phyloP scores from a whole-genome alignment of 202 grass and related monocot genomes.

The Cymbopogon flexuosus region DNA sequence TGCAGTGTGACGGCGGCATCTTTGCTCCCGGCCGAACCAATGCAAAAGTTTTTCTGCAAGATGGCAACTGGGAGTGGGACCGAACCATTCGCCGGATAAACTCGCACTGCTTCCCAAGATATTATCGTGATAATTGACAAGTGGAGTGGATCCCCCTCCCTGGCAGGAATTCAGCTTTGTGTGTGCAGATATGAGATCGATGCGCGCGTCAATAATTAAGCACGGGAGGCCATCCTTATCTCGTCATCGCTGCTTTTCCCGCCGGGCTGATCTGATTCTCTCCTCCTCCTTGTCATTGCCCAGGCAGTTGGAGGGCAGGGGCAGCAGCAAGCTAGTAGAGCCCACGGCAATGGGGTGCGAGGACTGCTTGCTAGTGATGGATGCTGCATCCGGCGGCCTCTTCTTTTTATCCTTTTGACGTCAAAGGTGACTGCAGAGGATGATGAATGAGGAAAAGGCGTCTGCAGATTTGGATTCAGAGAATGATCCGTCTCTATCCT shows the following conservation, averaged over 20 bases:
- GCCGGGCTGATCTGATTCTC: neutral
- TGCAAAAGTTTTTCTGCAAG: neutral
- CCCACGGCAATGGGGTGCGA: neutral
- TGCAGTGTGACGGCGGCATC: neutral
- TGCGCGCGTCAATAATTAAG: slow-evolving; percentile 30
- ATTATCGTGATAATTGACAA: neutral
- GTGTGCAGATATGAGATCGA: neutral
- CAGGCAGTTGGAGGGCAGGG: neutral
- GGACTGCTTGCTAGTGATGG: neutral
- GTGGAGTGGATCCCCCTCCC: neutral
- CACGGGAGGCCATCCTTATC: slow-evolving; percentile 31
- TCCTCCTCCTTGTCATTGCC: neutral
- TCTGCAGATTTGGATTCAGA: neutral
- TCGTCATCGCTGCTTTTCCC: neutral
- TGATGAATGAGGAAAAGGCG: neutral
- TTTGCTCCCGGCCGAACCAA: neutral
- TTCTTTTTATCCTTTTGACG: slow-evolving; percentile 23
- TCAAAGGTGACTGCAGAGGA: slow-evolving; percentile 9
- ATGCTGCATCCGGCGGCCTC: neutral
- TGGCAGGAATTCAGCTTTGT: too few relatives aligned
- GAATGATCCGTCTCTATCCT: slow-evolving; percentile 29
- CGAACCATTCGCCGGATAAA: slow-evolving; percentile 13
- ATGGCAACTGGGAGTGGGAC: neutral
- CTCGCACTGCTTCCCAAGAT: neutral
- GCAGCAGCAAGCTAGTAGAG: neutral